phyloP scores from a whole-genome alignment of 192 early-diverging fungal genomes.

The Dispira parvispora region DNA sequence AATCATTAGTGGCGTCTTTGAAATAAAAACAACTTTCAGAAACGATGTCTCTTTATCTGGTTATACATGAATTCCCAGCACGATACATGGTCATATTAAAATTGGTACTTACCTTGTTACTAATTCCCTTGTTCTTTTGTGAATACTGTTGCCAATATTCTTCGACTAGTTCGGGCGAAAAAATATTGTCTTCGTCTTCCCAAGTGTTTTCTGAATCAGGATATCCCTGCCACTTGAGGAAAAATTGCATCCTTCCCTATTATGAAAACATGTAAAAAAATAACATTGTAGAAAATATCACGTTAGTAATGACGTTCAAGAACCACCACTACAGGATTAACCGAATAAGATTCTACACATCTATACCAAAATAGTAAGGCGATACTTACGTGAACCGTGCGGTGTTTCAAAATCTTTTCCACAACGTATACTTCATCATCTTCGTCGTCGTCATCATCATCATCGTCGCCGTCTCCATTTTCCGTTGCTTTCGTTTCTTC shows the following conservation, averaged over 20 bases:
- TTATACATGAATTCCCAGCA: background rate
- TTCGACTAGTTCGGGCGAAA: background rate
- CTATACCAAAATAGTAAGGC: background rate
- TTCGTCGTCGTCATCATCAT: slow-evolving; percentile 1
- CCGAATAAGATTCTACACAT: no score
- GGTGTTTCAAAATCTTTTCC: slow-evolving; percentile 4
- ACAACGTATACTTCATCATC: slow-evolving; percentile 3
- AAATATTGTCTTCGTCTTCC: slow-evolving; percentile 13
- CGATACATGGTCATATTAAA: background rate
- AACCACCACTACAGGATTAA: background rate
- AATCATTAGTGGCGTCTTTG: background rate
- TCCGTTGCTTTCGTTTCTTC: background rate
- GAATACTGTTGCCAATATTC: background rate
- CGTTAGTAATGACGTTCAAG: no score
- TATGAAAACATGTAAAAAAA: background rate
- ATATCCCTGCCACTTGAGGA: slow-evolving; percentile 22
- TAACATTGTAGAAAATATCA: background rate
- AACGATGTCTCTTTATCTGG: background rate
- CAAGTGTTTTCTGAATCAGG: slow-evolving; percentile 18
- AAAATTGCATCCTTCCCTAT: slow-evolving; percentile 10
- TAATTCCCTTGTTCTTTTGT: background rate
- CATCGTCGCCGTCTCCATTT: background rate
- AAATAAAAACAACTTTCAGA: background rate
- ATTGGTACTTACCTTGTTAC: background rate
- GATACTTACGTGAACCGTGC: background rate